A percentile compares a stretch with the other conserved stretches of the same genome.
Evolutionary conservation across 2,329 filamentous ascomycete genomes (phyloP).

Genomic region (Microdochium paspali): DNA sequence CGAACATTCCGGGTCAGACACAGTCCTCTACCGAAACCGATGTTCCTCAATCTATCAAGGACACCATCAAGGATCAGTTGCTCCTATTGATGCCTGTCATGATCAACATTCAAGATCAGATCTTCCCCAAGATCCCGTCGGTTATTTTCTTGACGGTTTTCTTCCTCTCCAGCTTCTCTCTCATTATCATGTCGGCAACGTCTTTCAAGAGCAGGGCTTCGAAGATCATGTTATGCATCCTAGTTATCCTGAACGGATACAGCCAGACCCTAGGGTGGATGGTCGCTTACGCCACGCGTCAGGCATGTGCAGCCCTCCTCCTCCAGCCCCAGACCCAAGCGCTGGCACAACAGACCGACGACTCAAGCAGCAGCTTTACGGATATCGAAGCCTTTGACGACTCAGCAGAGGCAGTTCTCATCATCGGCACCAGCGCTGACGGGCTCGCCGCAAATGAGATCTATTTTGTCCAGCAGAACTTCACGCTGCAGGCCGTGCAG

Average conservation of each 20-base stretch:
- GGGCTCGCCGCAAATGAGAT: background rate
- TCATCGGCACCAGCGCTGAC: background rate
- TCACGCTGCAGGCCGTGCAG: background rate
- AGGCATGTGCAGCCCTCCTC: background rate
- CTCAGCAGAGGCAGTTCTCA: background rate
- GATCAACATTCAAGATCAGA: background rate
- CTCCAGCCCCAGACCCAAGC: background rate
- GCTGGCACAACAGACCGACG: no score
- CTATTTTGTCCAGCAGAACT: background rate
- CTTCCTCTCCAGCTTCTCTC: background rate
- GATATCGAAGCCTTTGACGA: no score
- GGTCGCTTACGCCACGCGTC: background rate
- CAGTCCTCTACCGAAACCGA: background rate
- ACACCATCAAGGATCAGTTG: background rate
- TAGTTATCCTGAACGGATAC: background rate
- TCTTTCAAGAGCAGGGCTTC: background rate
- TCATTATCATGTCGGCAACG: background rate
- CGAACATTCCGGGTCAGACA: background rate
- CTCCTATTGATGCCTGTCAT: background rate
- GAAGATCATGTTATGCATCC: background rate
- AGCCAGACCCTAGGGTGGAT: background rate
- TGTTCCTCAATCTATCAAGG: background rate
- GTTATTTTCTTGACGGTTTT: background rate
- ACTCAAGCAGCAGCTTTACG: background rate
- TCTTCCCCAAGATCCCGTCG: background rate